Evolutionary conservation across 1,284 basidiomycete genomes (phyloP).

Genomic region (Spongispora temasekensis): DNA sequence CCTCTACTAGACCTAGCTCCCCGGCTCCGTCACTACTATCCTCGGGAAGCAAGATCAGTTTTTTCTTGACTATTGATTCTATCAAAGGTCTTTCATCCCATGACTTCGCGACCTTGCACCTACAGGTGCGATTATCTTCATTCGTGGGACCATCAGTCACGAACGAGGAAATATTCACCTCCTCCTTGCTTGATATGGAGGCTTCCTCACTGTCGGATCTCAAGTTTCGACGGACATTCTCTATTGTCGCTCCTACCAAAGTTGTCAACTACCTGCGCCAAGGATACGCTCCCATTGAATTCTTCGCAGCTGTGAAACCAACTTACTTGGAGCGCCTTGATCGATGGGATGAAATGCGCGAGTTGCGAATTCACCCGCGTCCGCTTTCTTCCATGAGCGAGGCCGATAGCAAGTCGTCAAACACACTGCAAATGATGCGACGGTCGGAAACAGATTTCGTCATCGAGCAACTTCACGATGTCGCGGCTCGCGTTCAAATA

Average conservation of each 20-base stretch:
- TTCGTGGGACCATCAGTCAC: constrained; percentile 70
- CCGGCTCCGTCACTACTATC: constrained; percentile 64
- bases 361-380: constrained; percentile 50
- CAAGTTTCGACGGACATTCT: constrained; percentile 79
- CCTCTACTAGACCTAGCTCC: constrained; percentile 69
- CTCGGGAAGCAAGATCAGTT: constrained; percentile 76
- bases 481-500: constrained; percentile 84
- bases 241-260: constrained; percentile 73
- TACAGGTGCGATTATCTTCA: constrained; percentile 82
- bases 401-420: constrained; percentile 38
- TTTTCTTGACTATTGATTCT: constrained; percentile 81
- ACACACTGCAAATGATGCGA: constrained; percentile 73
- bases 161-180: constrained; percentile 84
- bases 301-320: constrained; percentile 80
- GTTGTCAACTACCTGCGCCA: constrained; percentile 71
- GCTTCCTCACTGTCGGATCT: constrained; percentile 72
- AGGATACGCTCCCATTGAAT: constrained; percentile 83
- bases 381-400: constrained; percentile 36
- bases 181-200: constrained; percentile 73
- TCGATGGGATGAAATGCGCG: constrained; percentile 88
- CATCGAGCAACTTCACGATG: constrained; percentile 86
- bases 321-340: constrained; percentile 87
- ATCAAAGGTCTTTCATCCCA: constrained; percentile 86
- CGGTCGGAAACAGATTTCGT: constrained; percentile 92
- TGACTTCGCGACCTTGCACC: constrained; percentile 82